Percentiles rank a stretch among this genome's conserved stretches.
Evolutionary conservation across 345 rosid species (phyloP).

Genomic region (Mallotus nudiflorus): DNA sequence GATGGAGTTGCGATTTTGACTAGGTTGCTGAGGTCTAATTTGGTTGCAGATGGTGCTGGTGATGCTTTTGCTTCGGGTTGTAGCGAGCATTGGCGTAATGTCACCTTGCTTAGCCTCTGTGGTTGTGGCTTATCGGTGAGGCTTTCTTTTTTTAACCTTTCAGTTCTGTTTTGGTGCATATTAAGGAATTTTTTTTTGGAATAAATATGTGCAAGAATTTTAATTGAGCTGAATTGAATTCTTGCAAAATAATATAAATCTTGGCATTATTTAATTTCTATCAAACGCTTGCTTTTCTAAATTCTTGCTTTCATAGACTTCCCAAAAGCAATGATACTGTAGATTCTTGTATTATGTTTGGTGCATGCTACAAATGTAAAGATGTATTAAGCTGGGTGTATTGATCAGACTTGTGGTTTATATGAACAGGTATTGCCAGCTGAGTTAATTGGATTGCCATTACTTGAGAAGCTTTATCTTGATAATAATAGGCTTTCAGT

Average conservation of each 20-base stretch:
- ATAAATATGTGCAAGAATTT: too few species aligned
- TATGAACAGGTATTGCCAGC: constrained; percentile 72
- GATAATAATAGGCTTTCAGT: constrained; percentile 73
- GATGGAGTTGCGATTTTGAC: constrained; percentile 81
- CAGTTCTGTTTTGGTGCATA: too few species aligned
- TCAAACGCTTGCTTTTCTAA: too few species aligned
- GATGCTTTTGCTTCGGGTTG: constrained; percentile 35
- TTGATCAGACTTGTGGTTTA: neutral
- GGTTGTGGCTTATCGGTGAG: constrained; percentile 68
- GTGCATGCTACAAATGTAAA: neutral
- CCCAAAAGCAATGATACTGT: too few species aligned
- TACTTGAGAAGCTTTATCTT: constrained; percentile 84
- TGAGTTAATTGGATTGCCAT: constrained; percentile 73
- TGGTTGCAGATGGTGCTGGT: constrained; percentile 38
- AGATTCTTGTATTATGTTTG: too few species aligned
- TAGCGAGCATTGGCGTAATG: constrained; percentile 82
- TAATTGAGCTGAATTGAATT: too few species aligned
- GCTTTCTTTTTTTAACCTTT: neutral
- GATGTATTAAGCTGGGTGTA: neutral
- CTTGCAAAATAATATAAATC: too few species aligned
- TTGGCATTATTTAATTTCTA: too few species aligned
- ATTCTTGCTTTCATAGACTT: too few species aligned
- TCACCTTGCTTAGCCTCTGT: constrained; percentile 69
- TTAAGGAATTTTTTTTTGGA: too few species aligned
- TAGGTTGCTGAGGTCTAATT: constrained; percentile 63